Base-by-base conservation (phyloP, 345 rosid species). In the Boechera stricta region DNA sequence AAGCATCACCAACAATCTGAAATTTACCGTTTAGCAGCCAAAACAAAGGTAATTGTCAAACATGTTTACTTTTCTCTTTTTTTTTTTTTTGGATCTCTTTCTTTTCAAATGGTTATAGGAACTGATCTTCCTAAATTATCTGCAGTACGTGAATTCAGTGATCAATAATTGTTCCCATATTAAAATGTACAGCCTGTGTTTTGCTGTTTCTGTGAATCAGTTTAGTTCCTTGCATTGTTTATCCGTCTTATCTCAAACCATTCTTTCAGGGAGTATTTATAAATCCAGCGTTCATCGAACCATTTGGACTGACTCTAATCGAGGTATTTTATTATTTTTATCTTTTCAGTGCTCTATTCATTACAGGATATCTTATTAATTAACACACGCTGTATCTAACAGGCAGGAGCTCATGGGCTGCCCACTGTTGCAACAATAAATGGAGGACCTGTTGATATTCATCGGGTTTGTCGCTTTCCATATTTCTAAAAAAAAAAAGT, bases 401-500 rank as follows among this genome's bases (percentile, higher is more conserved):
- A 92, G 96, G 96, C 98, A 38, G 96, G 94, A 55, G 97, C 98
- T 72, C 38, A 90, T 80, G 97, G 98, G 36, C 81, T 92, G 79
- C 98, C 98, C 15, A 85, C 83, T 32, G 98, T 90, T 55, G 96
- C 96, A 69, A 92, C 96, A 47, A 87, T 82, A 81, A 92, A 92
- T 84, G 98, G 98, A 53, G 97, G 98, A 38, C 98, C 96, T 21
- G 94, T 92, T 8, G 98, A 92, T 72, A 92, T 92, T 69, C 91
- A 83, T 60, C 73, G 79, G 90, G 96, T 90, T 57, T 38, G 80
- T 75, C 0, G 4, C 47, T 76, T 57, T 36, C 31, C 51, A 47
- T 26, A 41, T 61, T 62, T 26, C 5, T 16, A 48, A 31, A 5
- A 54, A 21, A 21, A 21, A 21, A 51, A 21, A 2, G 0, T 21